Evolutionary conservation across 257 asterid genomes (phyloP).

Genomic region (Oldenlandia corymbosa): DNA sequence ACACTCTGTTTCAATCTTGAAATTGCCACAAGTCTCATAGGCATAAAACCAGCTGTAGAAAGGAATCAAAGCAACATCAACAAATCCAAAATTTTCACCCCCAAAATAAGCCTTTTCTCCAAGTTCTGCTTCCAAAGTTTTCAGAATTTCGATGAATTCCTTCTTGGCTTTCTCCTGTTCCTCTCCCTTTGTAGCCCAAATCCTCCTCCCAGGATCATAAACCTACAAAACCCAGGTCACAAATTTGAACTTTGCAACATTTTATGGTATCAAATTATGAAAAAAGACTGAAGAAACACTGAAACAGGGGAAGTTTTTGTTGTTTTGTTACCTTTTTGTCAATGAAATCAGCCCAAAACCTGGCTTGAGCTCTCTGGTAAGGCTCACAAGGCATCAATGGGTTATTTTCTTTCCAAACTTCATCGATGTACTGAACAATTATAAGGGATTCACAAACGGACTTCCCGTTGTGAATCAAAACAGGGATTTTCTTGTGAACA

Average conservation of each 20-base stretch:
- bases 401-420: conserved; percentile 31
- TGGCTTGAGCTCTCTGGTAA: conserved; percentile 11
- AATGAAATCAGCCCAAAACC: conserved; percentile 14
- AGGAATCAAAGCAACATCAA: conserved; percentile 42
- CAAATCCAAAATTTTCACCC: conserved; percentile 60
- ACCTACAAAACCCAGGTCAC: too few species aligned
- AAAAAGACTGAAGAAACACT: too few species aligned
- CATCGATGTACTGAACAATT: conserved; percentile 50
- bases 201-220: conserved; percentile 26
- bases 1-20: conserved; percentile 39
- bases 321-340: conserved; percentile 12
- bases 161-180: conserved; percentile 49
- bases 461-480: too few species aligned
- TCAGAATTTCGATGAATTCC: conserved; percentile 38
- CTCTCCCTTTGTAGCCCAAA: conserved; percentile 48
- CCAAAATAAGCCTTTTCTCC: too few species aligned
- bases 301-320: too few species aligned
- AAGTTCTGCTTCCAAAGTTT: conserved; percentile 40
- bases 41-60: conserved; percentile 49
- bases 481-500: conserved; percentile 50
- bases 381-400: conserved; percentile 15
- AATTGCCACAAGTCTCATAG: conserved; percentile 42
- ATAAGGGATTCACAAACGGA: conserved; percentile 48
- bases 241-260: too few species aligned
- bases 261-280: too few species aligned